These are phyloP conservation scores for Viola odorata DNA, from an alignment of 345 rosid species.

Conservation along the genomic window DNA sequence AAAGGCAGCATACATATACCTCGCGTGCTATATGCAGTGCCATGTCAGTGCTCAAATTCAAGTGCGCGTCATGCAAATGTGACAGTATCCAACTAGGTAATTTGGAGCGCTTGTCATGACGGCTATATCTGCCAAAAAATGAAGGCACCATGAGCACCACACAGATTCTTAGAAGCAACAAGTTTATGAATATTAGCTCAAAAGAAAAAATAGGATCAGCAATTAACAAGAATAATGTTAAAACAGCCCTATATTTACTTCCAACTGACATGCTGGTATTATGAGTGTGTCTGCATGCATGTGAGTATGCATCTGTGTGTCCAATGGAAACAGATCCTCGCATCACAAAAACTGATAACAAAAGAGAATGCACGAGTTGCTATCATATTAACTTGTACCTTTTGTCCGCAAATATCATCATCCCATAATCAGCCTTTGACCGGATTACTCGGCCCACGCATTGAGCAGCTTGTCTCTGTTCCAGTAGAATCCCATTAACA, in stretches of 20 bases:
- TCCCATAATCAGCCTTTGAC: conserved; percentile 98
- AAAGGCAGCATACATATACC: conserved; percentile 30
- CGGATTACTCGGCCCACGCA: conserved; percentile 95
- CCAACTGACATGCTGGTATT: background rate
- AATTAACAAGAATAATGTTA: background rate
- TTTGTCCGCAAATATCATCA: conserved; percentile 99
- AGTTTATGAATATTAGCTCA: background rate
- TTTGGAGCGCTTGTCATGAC: conserved; percentile 94
- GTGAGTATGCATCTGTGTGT: background rate
- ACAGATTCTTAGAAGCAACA: background rate
- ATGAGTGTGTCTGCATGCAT: background rate
- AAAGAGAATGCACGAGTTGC: background rate
- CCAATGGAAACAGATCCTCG: background rate
- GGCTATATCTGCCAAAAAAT: conserved; percentile 66
- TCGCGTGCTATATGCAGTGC: conserved; percentile 86
- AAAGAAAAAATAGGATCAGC: background rate
- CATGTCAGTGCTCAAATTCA: conserved; percentile 98
- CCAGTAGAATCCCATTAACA: conserved; percentile 11
- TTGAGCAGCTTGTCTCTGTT: conserved; percentile 98
- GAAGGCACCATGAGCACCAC: background rate
- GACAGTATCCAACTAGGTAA: conserved; percentile 96
- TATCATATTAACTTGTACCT: conserved; percentile 36
- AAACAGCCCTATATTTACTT: background rate
- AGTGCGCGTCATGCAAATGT: conserved; percentile 75
- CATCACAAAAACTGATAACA: background rate